Evolutionary conservation across 2,329 filamentous ascomycete species (phyloP).

Genomic region (Aspergillus sp.): DNA sequence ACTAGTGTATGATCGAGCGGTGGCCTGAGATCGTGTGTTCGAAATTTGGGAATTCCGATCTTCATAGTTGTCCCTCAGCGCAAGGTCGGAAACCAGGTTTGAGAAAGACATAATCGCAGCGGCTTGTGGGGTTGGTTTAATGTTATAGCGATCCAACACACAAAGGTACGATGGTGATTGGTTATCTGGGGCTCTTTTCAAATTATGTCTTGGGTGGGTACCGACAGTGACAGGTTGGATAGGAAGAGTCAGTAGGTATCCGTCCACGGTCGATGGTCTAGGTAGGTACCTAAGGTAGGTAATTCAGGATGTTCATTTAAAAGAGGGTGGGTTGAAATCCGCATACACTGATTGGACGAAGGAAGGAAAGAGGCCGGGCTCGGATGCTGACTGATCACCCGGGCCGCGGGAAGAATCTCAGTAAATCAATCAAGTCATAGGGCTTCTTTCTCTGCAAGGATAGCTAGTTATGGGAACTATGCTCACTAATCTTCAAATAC

Average conservation of each 20-base stretch:
- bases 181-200: background rate
- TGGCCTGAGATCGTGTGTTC: slow-evolving; percentile 36
- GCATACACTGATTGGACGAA: background rate
- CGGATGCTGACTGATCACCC: background rate
- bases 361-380: background rate
- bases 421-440: background rate
- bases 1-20: slow-evolving; percentile 46
- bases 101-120: slow-evolving; percentile 48
- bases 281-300: too few relatives aligned
- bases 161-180: background rate
- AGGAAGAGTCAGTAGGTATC: too few relatives aligned
- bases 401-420: background rate
- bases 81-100: slow-evolving; percentile 50
- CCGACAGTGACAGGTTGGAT: background rate
- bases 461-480: too few relatives aligned
- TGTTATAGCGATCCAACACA: background rate
- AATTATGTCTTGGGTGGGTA: background rate
- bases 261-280: too few relatives aligned
- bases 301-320: background rate
- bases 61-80: slow-evolving; percentile 45
- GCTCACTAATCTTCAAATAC: too few relatives aligned
- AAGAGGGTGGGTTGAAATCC: background rate
- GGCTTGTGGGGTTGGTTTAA: background rate
- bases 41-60: slow-evolving; percentile 47
- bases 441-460: background rate